A percentile compares a stretch with the other conserved stretches of the same genome.
phyloP scores from a whole-genome alignment of 73 alveolate species.

The Blepharisma japonicum region DNA sequence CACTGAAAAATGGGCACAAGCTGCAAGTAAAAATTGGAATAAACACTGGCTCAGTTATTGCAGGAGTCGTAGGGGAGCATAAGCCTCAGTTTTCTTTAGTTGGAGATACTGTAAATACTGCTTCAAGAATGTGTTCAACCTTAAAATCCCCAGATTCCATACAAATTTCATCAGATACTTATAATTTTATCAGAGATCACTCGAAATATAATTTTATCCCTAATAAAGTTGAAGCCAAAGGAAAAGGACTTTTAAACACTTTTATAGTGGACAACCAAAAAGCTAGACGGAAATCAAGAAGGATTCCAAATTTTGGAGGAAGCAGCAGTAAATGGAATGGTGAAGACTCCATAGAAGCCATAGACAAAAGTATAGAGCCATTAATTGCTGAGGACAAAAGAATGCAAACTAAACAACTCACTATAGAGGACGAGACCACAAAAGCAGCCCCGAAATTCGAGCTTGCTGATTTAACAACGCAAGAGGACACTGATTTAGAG shows the following conservation, averaged over 20 bases:
- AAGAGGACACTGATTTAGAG: background rate
- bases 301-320: too few relatives aligned
- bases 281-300: too few relatives aligned
- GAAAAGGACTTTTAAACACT: conserved; percentile 51
- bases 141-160: background rate
- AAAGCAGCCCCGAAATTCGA: background rate
- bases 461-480: background rate
- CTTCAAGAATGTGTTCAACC: conserved; percentile 82
- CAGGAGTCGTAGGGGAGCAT: conserved; percentile 99
- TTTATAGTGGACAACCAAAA: conserved; percentile 7
- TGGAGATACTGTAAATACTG: conserved; percentile 99
- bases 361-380: too few relatives aligned
- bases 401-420: too few relatives aligned
- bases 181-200: background rate
- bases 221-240: conserved; percentile 48
- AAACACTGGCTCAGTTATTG: conserved; percentile 95
- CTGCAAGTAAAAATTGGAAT: conserved; percentile 83
- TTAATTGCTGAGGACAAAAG: too few relatives aligned
- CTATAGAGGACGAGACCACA: too few relatives aligned
- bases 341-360: too few relatives aligned
- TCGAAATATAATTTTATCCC: conserved; percentile 24
- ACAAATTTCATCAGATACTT: conserved; percentile 21
- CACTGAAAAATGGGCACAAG: background rate
- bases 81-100: conserved; percentile 97
- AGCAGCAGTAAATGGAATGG: too few relatives aligned